A percentile compares a stretch with the other conserved stretches of the same genome.
Conservation (phyloP, 2,329 filamentous ascomycete genomes). For the Talaromyces sp. region DNA sequence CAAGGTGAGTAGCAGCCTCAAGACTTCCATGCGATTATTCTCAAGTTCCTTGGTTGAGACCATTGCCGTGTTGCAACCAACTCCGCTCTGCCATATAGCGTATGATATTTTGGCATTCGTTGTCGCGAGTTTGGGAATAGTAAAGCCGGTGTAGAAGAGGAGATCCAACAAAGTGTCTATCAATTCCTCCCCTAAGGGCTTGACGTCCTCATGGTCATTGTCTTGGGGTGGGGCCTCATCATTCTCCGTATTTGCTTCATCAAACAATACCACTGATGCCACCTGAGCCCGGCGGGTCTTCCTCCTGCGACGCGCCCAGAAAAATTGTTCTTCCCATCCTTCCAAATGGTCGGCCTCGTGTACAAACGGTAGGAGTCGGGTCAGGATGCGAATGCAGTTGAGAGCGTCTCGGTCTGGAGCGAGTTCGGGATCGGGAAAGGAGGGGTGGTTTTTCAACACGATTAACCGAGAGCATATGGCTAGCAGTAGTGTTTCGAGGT, state of each 20-base stretch:
- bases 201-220: slow-evolving; percentile 72
- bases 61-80: slow-evolving; percentile 86
- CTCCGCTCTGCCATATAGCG: slow-evolving; percentile 96
- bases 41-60: slow-evolving; percentile 88
- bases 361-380: slow-evolving; percentile 80
- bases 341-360: slow-evolving; percentile 83
- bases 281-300: slow-evolving; percentile 62
- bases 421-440: slow-evolving; percentile 80
- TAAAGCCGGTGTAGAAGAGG: slow-evolving; percentile 87
- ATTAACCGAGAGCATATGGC: slow-evolving; percentile 79
- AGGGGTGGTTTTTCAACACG: slow-evolving; percentile 77
- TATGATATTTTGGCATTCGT: slow-evolving; percentile 79
- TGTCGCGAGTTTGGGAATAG: slow-evolving; percentile 66
- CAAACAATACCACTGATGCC: slow-evolving; percentile 75
- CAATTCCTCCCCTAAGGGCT: slow-evolving; percentile 85
- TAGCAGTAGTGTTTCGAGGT: slow-evolving; percentile 82
- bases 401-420: slow-evolving; percentile 82
- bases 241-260: slow-evolving; percentile 59
- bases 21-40: slow-evolving; percentile 83
- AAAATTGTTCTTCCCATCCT: slow-evolving; percentile 87
- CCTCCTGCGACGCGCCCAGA: slow-evolving; percentile 74
- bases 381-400: slow-evolving; percentile 90
- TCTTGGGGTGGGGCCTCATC: slow-evolving; percentile 41
- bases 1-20: slow-evolving; percentile 78
- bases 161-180: slow-evolving; percentile 85